Evolutionary conservation across 2,329 filamentous ascomycete genomes (phyloP), one percentile per base, ranked within the genome.

Genomic region (Colletotrichum sp.): DNA sequence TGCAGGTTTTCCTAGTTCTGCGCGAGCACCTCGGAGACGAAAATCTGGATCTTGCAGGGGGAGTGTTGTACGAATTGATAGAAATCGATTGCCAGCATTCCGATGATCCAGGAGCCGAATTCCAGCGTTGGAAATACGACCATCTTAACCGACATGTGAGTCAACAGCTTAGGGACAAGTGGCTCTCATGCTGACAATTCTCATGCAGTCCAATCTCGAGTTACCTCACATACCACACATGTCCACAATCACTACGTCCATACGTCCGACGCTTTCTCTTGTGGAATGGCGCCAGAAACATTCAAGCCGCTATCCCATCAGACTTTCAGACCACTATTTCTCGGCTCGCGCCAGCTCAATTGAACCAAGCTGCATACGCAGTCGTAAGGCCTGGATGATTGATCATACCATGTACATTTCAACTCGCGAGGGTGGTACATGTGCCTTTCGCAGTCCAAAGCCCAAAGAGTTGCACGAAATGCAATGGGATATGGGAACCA

Each of bases 151-250:
- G 87, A 83, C 84, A 88, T 80, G 87, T 87, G 69, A 78, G 84
- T 55, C 34, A 36, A 49, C 8, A 24, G 60, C 21, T 16, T 67
- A 8, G 62, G 26, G 6, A 7, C 21, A 49, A 34, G 8, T 21
- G 32, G 18, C 55, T 30, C 30, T 52, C n/a, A 24, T 9, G 21
- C 64, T 79, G 57, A 80, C 66, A 36, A 5, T 44, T 8, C 8
- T 39, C 9, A n/a, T 39, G 10, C 64, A 87, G 86, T 79, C 81
- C 15, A 85, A 88, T 63, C 82, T 88, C 32, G 85, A 87, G 71
- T 84, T 88, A 52, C 87, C 87, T 59, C 87, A 88, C 72, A 82
- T 87, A n/a, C 87, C 87, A 15, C 87, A 88, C 78, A 85, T 88
- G 78, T 87, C 84, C 8, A 88, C 87, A 7, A 85, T 88, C 59